Evolutionary conservation across 2,329 filamentous ascomycete species (phyloP), one percentile per base, ranked within the genome.

Genomic region (Aspergillus amoenus): DNA sequence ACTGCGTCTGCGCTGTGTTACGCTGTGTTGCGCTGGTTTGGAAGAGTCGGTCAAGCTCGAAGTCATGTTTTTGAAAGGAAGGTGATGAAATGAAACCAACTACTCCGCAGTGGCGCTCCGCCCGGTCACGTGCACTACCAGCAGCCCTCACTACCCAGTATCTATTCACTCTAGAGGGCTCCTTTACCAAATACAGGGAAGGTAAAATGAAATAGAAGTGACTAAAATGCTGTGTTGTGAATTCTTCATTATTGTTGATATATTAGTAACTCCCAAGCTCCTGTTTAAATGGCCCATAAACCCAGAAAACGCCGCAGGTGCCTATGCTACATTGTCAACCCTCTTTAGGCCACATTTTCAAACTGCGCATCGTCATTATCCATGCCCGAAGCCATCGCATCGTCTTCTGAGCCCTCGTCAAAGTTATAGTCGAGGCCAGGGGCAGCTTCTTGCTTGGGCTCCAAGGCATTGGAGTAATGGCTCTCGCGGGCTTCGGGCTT

Each of bases 331-430:
- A 65, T 59, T 41, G 17, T 22, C 56, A n/a, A 56, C 53, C n/a
- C 42, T 44, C 30, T 56, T 54, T 58, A 73, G 52, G 82, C 66
- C n/a, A 93, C 88, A 73, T 92, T 90, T 73, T 93, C 90, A 83
- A 94, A 92, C 73, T 91, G 86, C 56, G 88, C 79, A 52, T 87
- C 86, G 40, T 89, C 89, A 11, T 84, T 83, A 57, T 79, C 79
- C 47, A 84, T 82, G 42, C 84, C 80, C 5, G 72, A 73, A 15
- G 67, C 71, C 21, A 73, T 77, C 11, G 70, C 72, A 42, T 80
- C 78, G 44, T 77, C 78, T 17, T 83, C 81, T 12, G 79, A 86
- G 12, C 72, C 79, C 22, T 79, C 78, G 41, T 81, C 81, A 27
- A 78, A 75, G 50, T 74, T 76, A 54, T 78, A 79, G 8, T 73